A percentile compares a stretch with the other conserved stretches of the same genome.
Evolutionary conservation across 768 basidiomycete species (phyloP).

Genomic region (Stropharia rugosoannulata): DNA sequence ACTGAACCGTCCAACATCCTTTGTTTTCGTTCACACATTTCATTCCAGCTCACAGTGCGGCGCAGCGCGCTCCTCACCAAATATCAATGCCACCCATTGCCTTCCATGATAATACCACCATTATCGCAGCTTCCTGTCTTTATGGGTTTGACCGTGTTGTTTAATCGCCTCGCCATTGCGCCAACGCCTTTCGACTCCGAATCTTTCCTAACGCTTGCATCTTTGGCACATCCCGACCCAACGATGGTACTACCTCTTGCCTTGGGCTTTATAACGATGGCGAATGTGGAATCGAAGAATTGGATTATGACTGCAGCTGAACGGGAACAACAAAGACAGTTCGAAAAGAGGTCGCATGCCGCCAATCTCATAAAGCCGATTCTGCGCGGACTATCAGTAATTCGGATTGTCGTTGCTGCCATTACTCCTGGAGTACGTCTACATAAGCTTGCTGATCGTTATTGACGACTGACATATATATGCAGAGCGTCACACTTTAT

Average conservation of each 20-base stretch:
- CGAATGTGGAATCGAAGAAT: conserved; percentile 74
- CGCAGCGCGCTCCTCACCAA: conserved; percentile 60
- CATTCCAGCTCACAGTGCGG: conserved; percentile 46
- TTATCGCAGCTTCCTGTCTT: conserved; percentile 74
- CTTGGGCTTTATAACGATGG: conserved; percentile 72
- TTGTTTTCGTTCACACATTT: conserved; percentile 1
- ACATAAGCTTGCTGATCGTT: neutral
- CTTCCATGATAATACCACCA: conserved; percentile 59
- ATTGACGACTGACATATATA: conserved; percentile 6
- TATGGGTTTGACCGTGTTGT: conserved; percentile 57
- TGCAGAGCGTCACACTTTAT: conserved; percentile 66
- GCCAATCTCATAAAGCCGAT: conserved; percentile 50
- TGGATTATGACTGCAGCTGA: conserved; percentile 70
- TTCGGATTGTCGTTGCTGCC: conserved; percentile 65
- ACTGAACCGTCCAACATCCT: neutral
- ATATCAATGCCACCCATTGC: conserved; percentile 55
- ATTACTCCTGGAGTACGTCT: conserved; percentile 67
- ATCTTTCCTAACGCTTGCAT: conserved; percentile 71
- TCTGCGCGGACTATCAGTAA: conserved; percentile 58
- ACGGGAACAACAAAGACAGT: conserved; percentile 45
- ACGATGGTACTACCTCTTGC: conserved; percentile 68
- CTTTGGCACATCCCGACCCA: conserved; percentile 68
- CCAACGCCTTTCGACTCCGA: conserved; percentile 76
- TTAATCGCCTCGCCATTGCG: conserved; percentile 52
- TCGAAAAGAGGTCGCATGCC: conserved; percentile 45